Conservation (phyloP, 345 rosid species). For the Gossypium thurberi region DNA sequence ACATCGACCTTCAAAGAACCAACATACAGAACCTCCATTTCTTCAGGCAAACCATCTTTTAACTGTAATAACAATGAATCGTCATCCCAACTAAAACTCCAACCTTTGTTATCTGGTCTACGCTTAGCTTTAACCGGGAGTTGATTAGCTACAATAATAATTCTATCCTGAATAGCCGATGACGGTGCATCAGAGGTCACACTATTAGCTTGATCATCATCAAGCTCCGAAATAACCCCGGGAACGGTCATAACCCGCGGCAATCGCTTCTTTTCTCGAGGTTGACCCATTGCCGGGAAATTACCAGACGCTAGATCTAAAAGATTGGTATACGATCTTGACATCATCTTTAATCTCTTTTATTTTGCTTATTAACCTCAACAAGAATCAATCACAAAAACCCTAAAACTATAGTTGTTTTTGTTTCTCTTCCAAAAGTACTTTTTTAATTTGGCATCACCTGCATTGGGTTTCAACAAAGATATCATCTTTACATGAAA, state of each 20-base stretch:
- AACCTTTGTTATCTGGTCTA: constrained; percentile 65
- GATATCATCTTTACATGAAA: constrained; percentile 10
- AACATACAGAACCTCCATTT: constrained; percentile 69
- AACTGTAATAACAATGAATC: constrained; percentile 56
- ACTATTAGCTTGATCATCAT: constrained; percentile 68
- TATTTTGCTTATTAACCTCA: constrained; percentile 11
- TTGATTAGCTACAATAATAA: constrained; percentile 67
- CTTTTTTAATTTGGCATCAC: constrained; percentile 25
- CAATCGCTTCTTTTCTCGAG: constrained; percentile 56
- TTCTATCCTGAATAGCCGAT: constrained; percentile 51
- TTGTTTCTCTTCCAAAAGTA: constrained; percentile 7
- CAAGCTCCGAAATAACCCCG: constrained; percentile 70
- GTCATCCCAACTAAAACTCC: constrained; percentile 78
- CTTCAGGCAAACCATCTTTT: constrained; percentile 73
- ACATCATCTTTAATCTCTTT: constrained; percentile 46
- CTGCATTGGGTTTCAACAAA: constrained; percentile 34
- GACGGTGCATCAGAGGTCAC: constrained; percentile 61
- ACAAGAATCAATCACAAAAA: constrained; percentile 24
- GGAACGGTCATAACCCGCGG: constrained; percentile 75
- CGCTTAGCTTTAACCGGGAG: constrained; percentile 73
- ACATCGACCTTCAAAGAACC: constrained; percentile 57
- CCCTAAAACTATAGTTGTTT: constrained; percentile 12
- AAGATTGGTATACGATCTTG: constrained; percentile 65
- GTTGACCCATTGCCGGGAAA: constrained; percentile 46
- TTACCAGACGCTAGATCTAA: constrained; percentile 78